phyloP scores from a whole-genome alignment of 192 early-diverging fungal species.

The Dissophora ornata region DNA sequence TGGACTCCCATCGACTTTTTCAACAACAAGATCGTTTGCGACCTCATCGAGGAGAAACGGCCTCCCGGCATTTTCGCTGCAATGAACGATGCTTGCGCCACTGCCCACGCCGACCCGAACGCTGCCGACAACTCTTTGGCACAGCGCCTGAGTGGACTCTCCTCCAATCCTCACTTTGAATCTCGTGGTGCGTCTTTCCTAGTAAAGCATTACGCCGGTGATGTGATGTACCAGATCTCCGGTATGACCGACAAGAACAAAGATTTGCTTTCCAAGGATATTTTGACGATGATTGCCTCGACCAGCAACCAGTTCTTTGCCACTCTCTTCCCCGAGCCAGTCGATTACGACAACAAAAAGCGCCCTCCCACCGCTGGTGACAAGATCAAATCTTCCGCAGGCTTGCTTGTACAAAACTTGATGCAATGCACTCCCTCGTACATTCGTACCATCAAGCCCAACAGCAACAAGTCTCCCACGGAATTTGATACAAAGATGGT shows the following conservation, averaged over 20 bases:
- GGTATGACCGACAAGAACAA: conserved; percentile 99
- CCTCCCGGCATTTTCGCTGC: conserved; percentile 94
- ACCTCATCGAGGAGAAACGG: conserved; percentile 95
- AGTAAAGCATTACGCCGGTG: conserved; percentile 96
- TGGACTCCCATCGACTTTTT: conserved; percentile 99
- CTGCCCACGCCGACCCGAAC: conserved; percentile 91
- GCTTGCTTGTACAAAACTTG: conserved; percentile 91
- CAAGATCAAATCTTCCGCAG: conserved; percentile 89
- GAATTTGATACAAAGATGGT: conserved; percentile 94
- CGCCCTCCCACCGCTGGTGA: conserved; percentile 97
- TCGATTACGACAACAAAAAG: conserved; percentile 91
- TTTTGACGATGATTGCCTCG: conserved; percentile 86
- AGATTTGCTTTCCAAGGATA: conserved; percentile 93
- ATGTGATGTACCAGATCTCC: conserved; percentile 89
- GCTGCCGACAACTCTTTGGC: conserved; percentile 81
- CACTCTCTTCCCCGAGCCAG: conserved; percentile 88
- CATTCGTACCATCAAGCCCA: conserved; percentile 98
- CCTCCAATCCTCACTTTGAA: conserved; percentile 81
- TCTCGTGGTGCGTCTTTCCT: conserved; percentile 78
- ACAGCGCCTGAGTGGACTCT: conserved; percentile 73
- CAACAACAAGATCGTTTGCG: conserved; percentile 99
- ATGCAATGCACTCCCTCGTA: conserved; percentile 97
- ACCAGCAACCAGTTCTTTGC: conserved; percentile 82
- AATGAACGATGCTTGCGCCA: conserved; percentile 98
- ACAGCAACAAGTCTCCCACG: conserved; percentile 90